Base-by-base conservation (phyloP, 139 green algal genomes). In the Volvox africanus region DNA sequence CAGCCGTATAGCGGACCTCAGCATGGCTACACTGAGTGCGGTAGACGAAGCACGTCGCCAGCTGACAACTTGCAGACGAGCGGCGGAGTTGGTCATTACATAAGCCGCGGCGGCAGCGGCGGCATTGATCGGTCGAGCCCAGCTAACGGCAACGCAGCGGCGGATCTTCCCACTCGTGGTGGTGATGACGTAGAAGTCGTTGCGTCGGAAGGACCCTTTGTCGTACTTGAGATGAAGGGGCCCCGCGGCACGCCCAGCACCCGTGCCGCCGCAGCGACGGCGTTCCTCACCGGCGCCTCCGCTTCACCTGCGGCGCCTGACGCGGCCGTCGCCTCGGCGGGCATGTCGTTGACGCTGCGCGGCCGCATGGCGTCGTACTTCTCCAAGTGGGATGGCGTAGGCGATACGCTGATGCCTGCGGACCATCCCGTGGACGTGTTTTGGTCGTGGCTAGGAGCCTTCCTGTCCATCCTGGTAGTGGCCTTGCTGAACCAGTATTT, bases 391-490 rank as follows among this genome's bases (percentile, higher is more conserved):
- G 16, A 35, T 13, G 89, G 89, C 32, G 71, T 89, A 26, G 13
- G 20, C 24, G 82, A 92, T 44, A 89, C 89, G 14, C 33, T 88
- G 37, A 88, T 92, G 88, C 81, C 89, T 0, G 32, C 50, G 1
- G 82, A 89, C 17, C 36, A 62, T 9, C 35, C 65, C 28, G 1
- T 73, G 12, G 77, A 93, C 44, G 26, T 93, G 0, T n/a, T 37
- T 13, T 93, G 84, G 84, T 75, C 82, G 21, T 95, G 91, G 91
- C 22, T 95, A 28, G 93, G 93, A 61, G 87, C 92, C 18, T 95
- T 95, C 79, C 16, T 94, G 21, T 80, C 86, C 80, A 93, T 94
- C 50, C 21, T 80, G 12, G 32, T 77, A 19, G 78, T 94, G 0
- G 89, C 89, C 0, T 2, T 80, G 21, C 65, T 94, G 17, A 80